Base-by-base conservation (phyloP, 2,329 filamentous ascomycete species). In the Cordyceps tenuipes region DNA sequence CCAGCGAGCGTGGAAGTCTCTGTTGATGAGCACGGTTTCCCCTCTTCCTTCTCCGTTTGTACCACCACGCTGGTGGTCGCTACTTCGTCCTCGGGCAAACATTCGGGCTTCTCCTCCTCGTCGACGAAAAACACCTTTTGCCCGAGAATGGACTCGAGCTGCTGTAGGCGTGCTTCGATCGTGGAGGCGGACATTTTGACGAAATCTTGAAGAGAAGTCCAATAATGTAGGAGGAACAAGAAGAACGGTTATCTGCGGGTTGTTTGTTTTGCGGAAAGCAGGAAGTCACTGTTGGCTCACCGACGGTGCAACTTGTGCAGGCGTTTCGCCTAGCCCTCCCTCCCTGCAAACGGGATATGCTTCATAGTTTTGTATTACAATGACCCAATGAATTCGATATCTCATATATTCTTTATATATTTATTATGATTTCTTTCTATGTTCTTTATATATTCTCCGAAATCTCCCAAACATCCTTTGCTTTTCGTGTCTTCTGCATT, bases 81-180 rank as follows among this genome's bases (percentile, higher is more conserved):
- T 15, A 10, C 13, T 7, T 53, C 39, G 8, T 46, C 26, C 4
- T 51, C 17, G 12, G 39, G 49, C 57, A 51, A 34, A 44, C 36
- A 21, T 44, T 39, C 43, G 4, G 41, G 43, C 12, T 49, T 10
- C 17, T 60, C 50, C n/a, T 36, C 50, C 5, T 36, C 31, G 21
- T 60, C 51, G 15, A n/a, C 43, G 13, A 60, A 26, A 54, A 60
- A 26, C 19, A 60, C 31, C 2, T n/a, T 9, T 21, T 54, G 57
- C 13, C 57, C 57, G 10, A 60, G n/a, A 29, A 60, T 49, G 10
- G 57, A 60, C 21, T 60, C 57, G 17, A 60, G 34, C 21, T 43
- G n/a, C 36, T 54, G 47, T 15, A 60, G 23, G n/a, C 50, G 43
- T 12, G 43, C 17, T 41, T 54, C 50, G 19, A 60, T 49, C 23